Evolutionary conservation across 768 basidiomycete species (phyloP).

Genomic region (Trametes cinnabarina): DNA sequence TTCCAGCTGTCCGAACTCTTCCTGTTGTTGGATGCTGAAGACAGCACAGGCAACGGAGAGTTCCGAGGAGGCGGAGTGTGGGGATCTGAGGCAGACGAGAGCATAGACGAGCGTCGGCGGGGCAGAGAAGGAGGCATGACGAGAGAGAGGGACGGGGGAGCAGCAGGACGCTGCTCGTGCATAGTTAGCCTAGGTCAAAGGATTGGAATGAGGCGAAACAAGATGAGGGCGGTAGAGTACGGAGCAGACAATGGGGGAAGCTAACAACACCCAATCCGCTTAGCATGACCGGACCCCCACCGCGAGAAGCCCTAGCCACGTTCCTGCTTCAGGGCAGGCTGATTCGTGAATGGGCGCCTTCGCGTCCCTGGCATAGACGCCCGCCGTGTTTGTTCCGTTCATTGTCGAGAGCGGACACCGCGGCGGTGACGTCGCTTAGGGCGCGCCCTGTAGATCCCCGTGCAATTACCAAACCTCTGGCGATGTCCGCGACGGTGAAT

Average conservation of each 20-base stretch:
- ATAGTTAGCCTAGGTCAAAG: conserved; percentile 24
- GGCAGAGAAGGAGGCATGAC: conserved; percentile 58
- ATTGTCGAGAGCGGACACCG: conserved; percentile 4
- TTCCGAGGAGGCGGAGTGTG: conserved; percentile 58
- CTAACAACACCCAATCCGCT: conserved; percentile 13
- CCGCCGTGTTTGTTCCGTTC: conserved; percentile 16
- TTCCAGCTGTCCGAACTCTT: conserved; percentile 86
- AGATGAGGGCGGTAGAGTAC: conserved; percentile 20
- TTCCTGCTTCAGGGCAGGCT: conserved; percentile 20
- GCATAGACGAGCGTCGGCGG: conserved; percentile 48
- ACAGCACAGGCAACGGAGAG: conserved; percentile 53
- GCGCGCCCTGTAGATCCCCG: not conserved
- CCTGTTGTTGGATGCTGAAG: conserved; percentile 45
- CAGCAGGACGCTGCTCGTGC: conserved; percentile 45
- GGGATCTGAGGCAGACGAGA: conserved; percentile 48
- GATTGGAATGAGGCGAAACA: conserved; percentile 19
- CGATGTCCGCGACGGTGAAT: not conserved
- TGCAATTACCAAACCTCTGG: not conserved
- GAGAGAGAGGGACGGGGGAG: conserved; percentile 56
- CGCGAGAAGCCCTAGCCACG: conserved; percentile 20
- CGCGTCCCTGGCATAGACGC: conserved; percentile 16
- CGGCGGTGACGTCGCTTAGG: conserved; percentile 10
- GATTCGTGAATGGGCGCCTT: conserved; percentile 11
- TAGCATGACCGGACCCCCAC: conserved; percentile 12
- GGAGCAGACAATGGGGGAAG: conserved; percentile 26